phyloP scores from a whole-genome alignment of 75 land plant species.

The Cryptomeria japonica region DNA sequence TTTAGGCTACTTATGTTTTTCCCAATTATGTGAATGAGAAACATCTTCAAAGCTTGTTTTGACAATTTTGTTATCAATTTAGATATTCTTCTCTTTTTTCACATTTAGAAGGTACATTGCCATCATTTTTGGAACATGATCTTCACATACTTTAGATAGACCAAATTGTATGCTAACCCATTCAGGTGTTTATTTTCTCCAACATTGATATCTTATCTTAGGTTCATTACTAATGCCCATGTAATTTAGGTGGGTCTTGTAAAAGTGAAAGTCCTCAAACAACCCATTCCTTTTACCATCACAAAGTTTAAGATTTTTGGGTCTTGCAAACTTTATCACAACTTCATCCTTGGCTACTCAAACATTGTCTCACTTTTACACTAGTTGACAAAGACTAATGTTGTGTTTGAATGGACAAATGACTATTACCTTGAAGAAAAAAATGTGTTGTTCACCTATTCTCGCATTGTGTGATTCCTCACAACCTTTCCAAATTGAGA shows the following conservation, averaged over 20 bases:
- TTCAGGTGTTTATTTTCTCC: not conserved
- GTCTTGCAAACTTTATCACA: not conserved
- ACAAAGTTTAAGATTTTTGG: not conserved
- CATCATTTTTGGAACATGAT: not conserved
- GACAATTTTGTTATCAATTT: constrained; percentile 1
- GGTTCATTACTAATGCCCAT: not conserved
- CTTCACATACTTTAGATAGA: not conserved
- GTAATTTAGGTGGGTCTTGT: not conserved
- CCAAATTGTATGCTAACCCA: not conserved
- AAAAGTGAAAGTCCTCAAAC: not conserved
- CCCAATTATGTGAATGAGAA: not conserved
- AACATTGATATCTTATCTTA: not conserved
- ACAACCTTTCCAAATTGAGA: not conserved
- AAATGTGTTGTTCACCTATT: not conserved
- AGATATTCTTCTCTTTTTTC: not conserved
- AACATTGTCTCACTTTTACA: not conserved
- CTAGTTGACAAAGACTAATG: not conserved
- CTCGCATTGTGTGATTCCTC: not conserved
- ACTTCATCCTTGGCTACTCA: not conserved
- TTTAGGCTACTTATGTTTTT: not conserved
- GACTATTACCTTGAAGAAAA: not conserved
- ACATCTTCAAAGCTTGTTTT: too few relatives aligned
- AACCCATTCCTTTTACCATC: not conserved
- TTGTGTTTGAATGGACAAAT: not conserved
- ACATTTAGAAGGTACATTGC: not conserved